Percentiles rank a stretch among this genome's conserved stretches.
Conservation (phyloP, 768 basidiomycete genomes). For the Chlorophyllum brunneum region DNA sequence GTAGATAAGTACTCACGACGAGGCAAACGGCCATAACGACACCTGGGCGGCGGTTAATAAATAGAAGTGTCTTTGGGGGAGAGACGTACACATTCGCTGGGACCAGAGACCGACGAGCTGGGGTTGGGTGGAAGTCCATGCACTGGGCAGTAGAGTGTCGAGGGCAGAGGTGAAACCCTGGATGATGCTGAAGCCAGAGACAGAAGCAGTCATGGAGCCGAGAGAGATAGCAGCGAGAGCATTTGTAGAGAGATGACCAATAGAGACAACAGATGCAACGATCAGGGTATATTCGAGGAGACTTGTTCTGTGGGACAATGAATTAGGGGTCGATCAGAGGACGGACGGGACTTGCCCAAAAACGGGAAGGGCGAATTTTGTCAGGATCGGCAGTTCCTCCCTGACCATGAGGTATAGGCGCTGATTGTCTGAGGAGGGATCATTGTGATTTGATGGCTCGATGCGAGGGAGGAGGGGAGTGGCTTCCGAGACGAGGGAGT, state of each 20-base stretch:
- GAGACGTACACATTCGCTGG: slow-evolving; percentile 73
- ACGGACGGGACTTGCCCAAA: slow-evolving; percentile 47
- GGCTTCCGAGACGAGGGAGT: slow-evolving; percentile 38
- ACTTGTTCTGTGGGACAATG: slow-evolving; percentile 51
- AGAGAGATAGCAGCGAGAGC: slow-evolving; percentile 83
- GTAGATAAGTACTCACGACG: slow-evolving; percentile 44
- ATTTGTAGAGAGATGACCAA: slow-evolving; percentile 87
- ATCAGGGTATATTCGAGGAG: slow-evolving; percentile 84
- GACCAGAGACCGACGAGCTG: slow-evolving; percentile 86
- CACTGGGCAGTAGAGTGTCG: slow-evolving; percentile 90
- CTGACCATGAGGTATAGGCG: slow-evolving; percentile 34
- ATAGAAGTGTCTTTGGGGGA: slow-evolving; percentile 6
- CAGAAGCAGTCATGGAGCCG: slow-evolving; percentile 70
- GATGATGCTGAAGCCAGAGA: slow-evolving; percentile 75
- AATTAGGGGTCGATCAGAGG: background rate
- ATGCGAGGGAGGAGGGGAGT: slow-evolving; percentile 59
- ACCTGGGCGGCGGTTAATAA: slow-evolving; percentile 30
- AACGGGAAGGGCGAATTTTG: slow-evolving; percentile 66
- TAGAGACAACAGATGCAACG: slow-evolving; percentile 77
- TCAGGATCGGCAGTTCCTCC: slow-evolving; percentile 58
- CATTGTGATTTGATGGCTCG: slow-evolving; percentile 33
- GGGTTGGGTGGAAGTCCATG: slow-evolving; percentile 89
- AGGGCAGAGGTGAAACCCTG: slow-evolving; percentile 82
- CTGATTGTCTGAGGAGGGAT: slow-evolving; percentile 26
- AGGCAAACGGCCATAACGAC: slow-evolving; percentile 57